Base-by-base conservation (phyloP, 2,329 filamentous ascomycete species). In the Sporothrix mexicana region DNA sequence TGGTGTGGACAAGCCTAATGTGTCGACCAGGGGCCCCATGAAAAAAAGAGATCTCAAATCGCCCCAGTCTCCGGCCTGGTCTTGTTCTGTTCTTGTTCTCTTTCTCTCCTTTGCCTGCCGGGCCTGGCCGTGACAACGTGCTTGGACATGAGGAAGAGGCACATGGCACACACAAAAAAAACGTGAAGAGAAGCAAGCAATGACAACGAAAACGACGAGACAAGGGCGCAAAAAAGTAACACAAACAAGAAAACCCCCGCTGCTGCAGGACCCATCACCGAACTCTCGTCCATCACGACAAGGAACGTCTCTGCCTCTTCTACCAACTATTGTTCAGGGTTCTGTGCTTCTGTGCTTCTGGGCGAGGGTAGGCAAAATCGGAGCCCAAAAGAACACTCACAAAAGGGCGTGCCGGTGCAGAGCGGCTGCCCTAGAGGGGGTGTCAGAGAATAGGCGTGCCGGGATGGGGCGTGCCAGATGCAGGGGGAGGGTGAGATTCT, bases 201-300 rank as follows among this genome's bases (percentile, higher is more conserved):
- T 36, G 47, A 9, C 30, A 66, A 45, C 61, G 41, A 47, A 66
- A 66, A 66, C n/a, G 41, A 17, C 41, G 9, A 59, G 12, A 23
- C 9, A 30, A 43, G 6, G 45, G 45, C 8, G 15, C n/a, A 61
- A 49, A 49, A 30, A 49, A 17, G 9, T 12, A 23, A 62, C 23
- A 55, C 3, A 55, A 53, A 41, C n/a, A 71, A 71, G 41, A 69
- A 68, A 55, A n/a, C 20, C n/a, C 45, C 68, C 61, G 43, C 43
- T 62, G 69, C 70, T 74, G 74, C 67, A 75, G 66, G 74, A 70
- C 72, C 69, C 72, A 68, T 75, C 71, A 73, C 70, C 67, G 70
- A 72, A 68, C 47, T n/a, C 66, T 68, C 25, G 45, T 10, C 41
- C 57, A 43, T 15, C 25, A 49, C 53, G 13, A 47, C 36, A 20